Percentiles rank a stretch among this genome's conserved stretches.
phyloP scores from a whole-genome alignment of 352 stramenopile species.

The Blastocystis sp. region DNA sequence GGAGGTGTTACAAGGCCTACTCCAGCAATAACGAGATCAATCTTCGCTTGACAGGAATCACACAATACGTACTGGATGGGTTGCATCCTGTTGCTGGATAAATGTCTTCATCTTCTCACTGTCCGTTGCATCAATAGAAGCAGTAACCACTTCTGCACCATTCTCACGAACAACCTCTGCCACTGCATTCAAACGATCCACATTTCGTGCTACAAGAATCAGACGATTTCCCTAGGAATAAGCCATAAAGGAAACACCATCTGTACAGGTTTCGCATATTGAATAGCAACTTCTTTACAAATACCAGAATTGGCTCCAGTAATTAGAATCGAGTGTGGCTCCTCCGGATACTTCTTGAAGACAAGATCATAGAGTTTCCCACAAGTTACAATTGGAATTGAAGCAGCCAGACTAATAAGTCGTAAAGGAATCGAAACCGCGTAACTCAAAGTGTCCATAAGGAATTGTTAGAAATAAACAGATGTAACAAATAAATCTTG shows the following conservation, averaged over 20 bases:
- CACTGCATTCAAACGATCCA: slow-evolving; percentile 30
- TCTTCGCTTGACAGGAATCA: neutral
- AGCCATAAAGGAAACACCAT: neutral
- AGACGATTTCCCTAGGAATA: neutral
- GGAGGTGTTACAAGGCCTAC: slow-evolving; percentile 9
- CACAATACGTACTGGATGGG: neutral
- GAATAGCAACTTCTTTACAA: slow-evolving; percentile 43
- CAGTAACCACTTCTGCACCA: neutral
- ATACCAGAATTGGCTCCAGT: slow-evolving; percentile 52
- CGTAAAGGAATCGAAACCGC: neutral
- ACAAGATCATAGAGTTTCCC: slow-evolving; percentile 18
- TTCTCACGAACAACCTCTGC: slow-evolving; percentile 12
- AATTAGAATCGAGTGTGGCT: slow-evolving; percentile 45
- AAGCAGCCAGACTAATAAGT: slow-evolving; percentile 3
- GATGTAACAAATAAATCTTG: no score
- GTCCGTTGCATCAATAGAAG: slow-evolving; percentile 33
- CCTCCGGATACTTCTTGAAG: slow-evolving; percentile 56
- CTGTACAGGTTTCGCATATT: slow-evolving; percentile 50
- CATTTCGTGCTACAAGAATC: slow-evolving; percentile 31
- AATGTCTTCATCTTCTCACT: slow-evolving; percentile 15
- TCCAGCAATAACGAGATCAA: slow-evolving; percentile 41
- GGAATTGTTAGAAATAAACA: neutral
- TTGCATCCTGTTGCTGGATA: slow-evolving; percentile 18
- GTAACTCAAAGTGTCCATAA: slow-evolving; percentile 30
- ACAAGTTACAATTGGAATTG: slow-evolving; percentile 5